Conservation (phyloP, 306 rosid species). For the Alnus rubra region DNA sequence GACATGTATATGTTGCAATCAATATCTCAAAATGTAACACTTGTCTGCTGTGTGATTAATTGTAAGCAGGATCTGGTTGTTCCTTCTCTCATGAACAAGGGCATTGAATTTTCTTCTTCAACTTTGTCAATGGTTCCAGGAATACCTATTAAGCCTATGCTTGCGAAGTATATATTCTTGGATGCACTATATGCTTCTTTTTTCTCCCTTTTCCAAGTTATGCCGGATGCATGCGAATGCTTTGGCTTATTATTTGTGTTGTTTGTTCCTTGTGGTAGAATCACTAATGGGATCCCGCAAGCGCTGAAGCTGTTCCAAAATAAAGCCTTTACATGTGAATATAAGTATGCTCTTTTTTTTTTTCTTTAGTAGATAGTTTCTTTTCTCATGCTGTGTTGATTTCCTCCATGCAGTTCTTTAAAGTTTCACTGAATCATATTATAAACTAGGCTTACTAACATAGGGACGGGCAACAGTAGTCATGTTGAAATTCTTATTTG, state of each 20-base stretch:
- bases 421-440: background rate
- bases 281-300: constrained; percentile 81
- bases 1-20: constrained; percentile 4
- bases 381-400: constrained; percentile 7
- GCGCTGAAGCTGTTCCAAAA: constrained; percentile 74
- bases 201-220: constrained; percentile 22
- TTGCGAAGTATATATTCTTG: constrained; percentile 68
- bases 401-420: background rate
- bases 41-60: constrained; percentile 26
- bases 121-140: constrained; percentile 91
- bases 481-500: background rate
- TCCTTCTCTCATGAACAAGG: constrained; percentile 76
- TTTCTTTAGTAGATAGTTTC: constrained; percentile 8
- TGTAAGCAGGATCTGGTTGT: constrained; percentile 73
- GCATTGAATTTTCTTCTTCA: constrained; percentile 71
- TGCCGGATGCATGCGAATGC: constrained; percentile 17
- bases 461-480: background rate
- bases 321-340: constrained; percentile 89
- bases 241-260: constrained; percentile 15
- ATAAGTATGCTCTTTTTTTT: constrained; percentile 54
- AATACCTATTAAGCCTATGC: constrained; percentile 96
- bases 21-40: constrained; percentile 18
- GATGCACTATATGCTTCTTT: constrained; percentile 8
- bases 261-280: constrained; percentile 46
- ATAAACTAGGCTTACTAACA: background rate